Conservation (phyloP, 169 alveolate genomes). For the Theileria sp. region DNA sequence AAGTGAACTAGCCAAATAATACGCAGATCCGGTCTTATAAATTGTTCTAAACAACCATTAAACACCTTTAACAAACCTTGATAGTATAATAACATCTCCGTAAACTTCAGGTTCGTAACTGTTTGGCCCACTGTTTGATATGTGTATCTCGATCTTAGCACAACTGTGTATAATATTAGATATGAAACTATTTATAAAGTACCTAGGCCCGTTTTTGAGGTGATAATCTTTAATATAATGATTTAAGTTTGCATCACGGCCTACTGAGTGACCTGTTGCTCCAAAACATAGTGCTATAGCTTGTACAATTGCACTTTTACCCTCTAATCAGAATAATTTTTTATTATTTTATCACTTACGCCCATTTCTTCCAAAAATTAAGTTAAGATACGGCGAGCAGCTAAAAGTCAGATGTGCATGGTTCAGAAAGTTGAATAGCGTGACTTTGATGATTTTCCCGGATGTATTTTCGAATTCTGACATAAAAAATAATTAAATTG, state of each 20-base stretch:
- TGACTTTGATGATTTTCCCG: slow-evolving; percentile 71
- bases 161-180: slow-evolving; percentile 5
- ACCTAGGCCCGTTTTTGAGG: slow-evolving; percentile 70
- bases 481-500: background rate
- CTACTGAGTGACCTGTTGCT: slow-evolving; percentile 74
- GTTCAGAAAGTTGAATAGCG: slow-evolving; percentile 71
- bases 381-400: slow-evolving; percentile 70
- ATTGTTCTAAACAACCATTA: slow-evolving; percentile 8
- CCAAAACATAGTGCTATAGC: slow-evolving; percentile 80
- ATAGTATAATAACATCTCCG: slow-evolving; percentile 44
- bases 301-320: slow-evolving; percentile 80
- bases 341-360: slow-evolving; percentile 28
- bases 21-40: slow-evolving; percentile 36
- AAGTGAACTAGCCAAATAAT: slow-evolving; percentile 30
- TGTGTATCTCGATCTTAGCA: slow-evolving; percentile 42
- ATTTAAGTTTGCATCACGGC: slow-evolving; percentile 67
- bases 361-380: slow-evolving; percentile 79
- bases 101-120: slow-evolving; percentile 34
- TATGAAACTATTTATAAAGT: background rate
- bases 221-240: slow-evolving; percentile 78
- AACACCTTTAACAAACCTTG: slow-evolving; percentile 31
- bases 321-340: slow-evolving; percentile 24
- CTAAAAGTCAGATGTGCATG: slow-evolving; percentile 72
- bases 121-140: slow-evolving; percentile 49
- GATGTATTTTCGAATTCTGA: slow-evolving; percentile 63